Percentiles rank a stretch among this genome's conserved stretches.
Conservation (phyloP, 2,329 filamentous ascomycete genomes). For the Exophiala alcalophila region DNA sequence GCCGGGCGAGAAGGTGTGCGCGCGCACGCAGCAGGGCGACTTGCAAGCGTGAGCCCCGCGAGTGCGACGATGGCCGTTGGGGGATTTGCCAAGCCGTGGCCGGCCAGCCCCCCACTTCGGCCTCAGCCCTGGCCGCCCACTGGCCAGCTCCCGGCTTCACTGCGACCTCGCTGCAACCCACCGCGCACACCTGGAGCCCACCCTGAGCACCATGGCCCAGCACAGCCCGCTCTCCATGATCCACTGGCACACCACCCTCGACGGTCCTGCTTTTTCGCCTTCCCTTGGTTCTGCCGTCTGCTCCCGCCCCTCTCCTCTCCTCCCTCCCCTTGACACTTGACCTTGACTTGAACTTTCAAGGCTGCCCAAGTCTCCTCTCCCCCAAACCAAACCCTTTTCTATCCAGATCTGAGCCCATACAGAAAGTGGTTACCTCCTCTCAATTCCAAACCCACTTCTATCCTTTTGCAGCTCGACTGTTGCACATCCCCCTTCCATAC, state of each 20-base stretch:
- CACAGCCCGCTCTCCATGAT: neutral
- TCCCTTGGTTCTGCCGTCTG: slow-evolving; percentile 7
- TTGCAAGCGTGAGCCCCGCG: no score
- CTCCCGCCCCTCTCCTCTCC: slow-evolving; percentile 9
- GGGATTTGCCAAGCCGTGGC: no score
- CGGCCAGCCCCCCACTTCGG: slow-evolving; percentile 2
- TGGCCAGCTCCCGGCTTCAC: slow-evolving; percentile 1
- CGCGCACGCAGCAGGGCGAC: no score
- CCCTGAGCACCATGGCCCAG: neutral
- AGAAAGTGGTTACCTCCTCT: slow-evolving; percentile 28
- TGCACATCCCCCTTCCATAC: slow-evolving; percentile 24
- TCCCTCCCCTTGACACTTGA: slow-evolving; percentile 2
- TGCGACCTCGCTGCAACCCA: slow-evolving; percentile 12
- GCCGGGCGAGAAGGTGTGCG: no score
- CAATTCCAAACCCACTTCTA: slow-evolving; percentile 27
- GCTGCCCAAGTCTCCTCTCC: slow-evolving; percentile 6
- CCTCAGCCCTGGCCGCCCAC: slow-evolving; percentile 2
- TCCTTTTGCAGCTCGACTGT: slow-evolving; percentile 27
- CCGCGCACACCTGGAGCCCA: neutral
- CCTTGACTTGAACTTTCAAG: slow-evolving; percentile 14
- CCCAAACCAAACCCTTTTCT: slow-evolving; percentile 27
- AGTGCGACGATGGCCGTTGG: no score
- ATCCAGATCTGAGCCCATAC: slow-evolving; percentile 21
- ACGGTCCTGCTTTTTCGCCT: slow-evolving; percentile 5
- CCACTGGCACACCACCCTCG: neutral